Base-by-base conservation (phyloP, 768 basidiomycete species). In the Filobasidium wieringae region DNA sequence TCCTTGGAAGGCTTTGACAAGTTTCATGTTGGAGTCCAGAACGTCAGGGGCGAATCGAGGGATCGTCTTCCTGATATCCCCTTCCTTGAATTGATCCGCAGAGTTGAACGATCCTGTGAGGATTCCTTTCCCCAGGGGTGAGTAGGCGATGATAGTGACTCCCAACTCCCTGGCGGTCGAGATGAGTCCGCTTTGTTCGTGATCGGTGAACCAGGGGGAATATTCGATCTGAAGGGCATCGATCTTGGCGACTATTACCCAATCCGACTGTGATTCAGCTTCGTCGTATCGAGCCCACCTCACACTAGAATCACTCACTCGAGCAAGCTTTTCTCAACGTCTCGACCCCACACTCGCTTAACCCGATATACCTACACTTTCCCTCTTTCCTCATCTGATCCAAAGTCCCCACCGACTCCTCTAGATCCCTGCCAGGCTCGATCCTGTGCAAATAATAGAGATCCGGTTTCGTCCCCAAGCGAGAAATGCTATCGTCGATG, bases 141-240 rank as follows among this genome's bases (percentile, higher is more conserved):
- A 75, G 64, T 77, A 79, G 17, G 78, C 77, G 53, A 77, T 65
- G 52, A 79, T 64, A 3, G 70, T 61, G 27, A 79, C 70, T 29
- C 77, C 78, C 19, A 78, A 69, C 61, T 79, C 78, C 15, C 71
- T 67, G 3, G 75, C 74, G 15, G 74, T 61, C 12, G 70, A 64
- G 55, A 72, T 67, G 9, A 70, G 45, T 9, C 69, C 72, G 57
- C 63, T 64, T n/a, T 63, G 41, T 59, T 64, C 73, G 22, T 69
- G 74, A 30, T 75, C 68, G 37, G 63, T 59, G 52, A 26, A 65
- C 63, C 63, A 73, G 43, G 68, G 68, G 2, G 68, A 68, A 61
- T 68, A 72, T 45, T 75, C 72, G 59, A 72, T 64, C 51, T 72
- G 69, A 15, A 69, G 52, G 9, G 67, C 65, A 51, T 68, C 68